phyloP scores from a whole-genome alignment of 164 flowering plant genomes.

The Chimonanthus praecox region DNA sequence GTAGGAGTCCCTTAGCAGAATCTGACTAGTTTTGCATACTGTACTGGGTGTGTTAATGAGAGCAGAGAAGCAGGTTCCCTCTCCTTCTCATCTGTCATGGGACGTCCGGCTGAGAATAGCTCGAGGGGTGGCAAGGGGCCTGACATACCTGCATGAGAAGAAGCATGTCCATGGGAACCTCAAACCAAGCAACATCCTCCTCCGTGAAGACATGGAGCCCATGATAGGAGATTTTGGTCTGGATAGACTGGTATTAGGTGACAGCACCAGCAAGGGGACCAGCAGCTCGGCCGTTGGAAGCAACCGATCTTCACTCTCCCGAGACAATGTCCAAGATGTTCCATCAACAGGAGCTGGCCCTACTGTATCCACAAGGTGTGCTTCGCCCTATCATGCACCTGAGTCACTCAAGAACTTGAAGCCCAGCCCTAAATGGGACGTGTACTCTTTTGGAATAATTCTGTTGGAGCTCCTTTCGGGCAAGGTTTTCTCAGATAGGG shows the following conservation, averaged over 20 bases:
- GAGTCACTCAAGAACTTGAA: conserved; percentile 78
- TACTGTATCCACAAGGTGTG: conserved; percentile 37
- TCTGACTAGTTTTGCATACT: background rate
- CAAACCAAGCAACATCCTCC: conserved; percentile 78
- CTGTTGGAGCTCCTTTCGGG: conserved; percentile 82
- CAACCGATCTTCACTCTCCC: conserved; percentile 75
- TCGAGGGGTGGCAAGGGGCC: conserved; percentile 82
- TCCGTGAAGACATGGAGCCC: conserved; percentile 84
- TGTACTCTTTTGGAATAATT: conserved; percentile 78
- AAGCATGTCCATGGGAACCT: conserved; percentile 92
- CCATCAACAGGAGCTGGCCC: conserved; percentile 20
- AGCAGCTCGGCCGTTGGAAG: conserved; percentile 73
- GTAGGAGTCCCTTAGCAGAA: background rate
- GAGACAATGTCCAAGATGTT: conserved; percentile 56
- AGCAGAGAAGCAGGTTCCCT: conserved; percentile 75
- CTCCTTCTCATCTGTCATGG: conserved; percentile 83
- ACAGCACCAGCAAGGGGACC: conserved; percentile 37
- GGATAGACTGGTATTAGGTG: conserved; percentile 59
- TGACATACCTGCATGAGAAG: conserved; percentile 83
- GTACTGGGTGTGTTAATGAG: background rate
- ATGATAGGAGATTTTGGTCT: conserved; percentile 84
- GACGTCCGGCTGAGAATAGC: conserved; percentile 80
- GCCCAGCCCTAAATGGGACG: conserved; percentile 88
- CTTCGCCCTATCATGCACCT: conserved; percentile 80
- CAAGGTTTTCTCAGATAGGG: conserved; percentile 44